phyloP scores from a whole-genome alignment of 768 basidiomycete species.

The Antrodiella citrinella region DNA sequence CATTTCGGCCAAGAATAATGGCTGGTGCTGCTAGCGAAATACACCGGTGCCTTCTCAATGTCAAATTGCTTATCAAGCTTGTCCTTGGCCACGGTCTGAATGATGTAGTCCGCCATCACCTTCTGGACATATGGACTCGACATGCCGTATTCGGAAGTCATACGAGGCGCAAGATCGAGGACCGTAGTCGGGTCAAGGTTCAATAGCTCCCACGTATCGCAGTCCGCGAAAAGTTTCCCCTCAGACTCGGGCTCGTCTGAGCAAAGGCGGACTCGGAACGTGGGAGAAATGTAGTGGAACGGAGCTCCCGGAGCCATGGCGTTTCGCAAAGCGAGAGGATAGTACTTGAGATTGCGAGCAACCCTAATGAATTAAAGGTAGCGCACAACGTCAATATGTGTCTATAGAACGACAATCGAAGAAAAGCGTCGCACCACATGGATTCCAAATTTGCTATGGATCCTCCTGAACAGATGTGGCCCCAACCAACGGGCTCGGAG shows the following conservation, averaged over 20 bases:
- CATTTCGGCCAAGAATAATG: constrained; percentile 45
- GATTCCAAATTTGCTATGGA: constrained; percentile 41
- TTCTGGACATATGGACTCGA: constrained; percentile 24
- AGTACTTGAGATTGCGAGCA: constrained; percentile 42
- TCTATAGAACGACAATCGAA: background rate
- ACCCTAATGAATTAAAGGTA: background rate
- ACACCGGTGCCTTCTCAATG: constrained; percentile 10
- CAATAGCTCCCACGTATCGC: constrained; percentile 32
- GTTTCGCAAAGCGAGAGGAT: constrained; percentile 29
- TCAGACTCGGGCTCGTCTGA: constrained; percentile 7
- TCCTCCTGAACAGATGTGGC: constrained; percentile 36
- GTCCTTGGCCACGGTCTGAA: constrained; percentile 31
- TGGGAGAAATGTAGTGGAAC: constrained; percentile 24
- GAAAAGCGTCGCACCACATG: constrained; percentile 26
- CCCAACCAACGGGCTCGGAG: constrained; percentile 23
- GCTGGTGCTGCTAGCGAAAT: constrained; percentile 24
- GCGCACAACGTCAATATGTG: background rate
- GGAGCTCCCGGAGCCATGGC: constrained; percentile 23
- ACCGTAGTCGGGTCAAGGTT: constrained; percentile 28
- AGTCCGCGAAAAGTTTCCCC: constrained; percentile 22
- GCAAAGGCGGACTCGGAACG: constrained; percentile 26
- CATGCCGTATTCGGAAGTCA: constrained; percentile 27
- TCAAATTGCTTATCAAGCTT: constrained; percentile 18
- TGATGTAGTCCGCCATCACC: constrained; percentile 23
- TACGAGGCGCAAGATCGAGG: constrained; percentile 28